A percentile compares a stretch with the other conserved stretches of the same genome.
phyloP scores from a whole-genome alignment of 2,329 filamentous ascomycete genomes.

The Phialophora verrucosa region DNA sequence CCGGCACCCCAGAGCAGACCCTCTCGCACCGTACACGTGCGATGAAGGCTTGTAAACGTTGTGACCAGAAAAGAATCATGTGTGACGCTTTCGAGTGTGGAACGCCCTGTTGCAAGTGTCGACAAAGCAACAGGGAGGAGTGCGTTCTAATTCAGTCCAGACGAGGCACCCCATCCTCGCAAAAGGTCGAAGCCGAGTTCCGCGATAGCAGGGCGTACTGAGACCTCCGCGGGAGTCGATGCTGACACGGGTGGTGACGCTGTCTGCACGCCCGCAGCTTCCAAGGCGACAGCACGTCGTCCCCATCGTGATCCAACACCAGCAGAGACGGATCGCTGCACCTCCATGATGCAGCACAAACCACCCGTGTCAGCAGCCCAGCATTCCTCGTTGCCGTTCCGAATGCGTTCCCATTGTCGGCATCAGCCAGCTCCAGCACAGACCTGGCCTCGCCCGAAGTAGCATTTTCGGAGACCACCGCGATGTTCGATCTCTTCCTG shows the following conservation, averaged over 20 bases:
- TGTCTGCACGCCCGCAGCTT: slow-evolving; percentile 6
- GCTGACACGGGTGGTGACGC: slow-evolving; percentile 11
- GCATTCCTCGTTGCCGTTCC: background rate
- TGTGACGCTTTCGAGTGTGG: slow-evolving; percentile 20
- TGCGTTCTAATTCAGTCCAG: slow-evolving; percentile 19
- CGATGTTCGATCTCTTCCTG: slow-evolving; percentile 23
- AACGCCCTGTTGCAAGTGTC: slow-evolving; percentile 20
- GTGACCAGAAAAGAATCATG: slow-evolving; percentile 23
- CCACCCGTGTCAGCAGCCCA: slow-evolving; percentile 2
- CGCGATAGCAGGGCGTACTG: slow-evolving; percentile 2
- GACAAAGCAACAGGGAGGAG: slow-evolving; percentile 21
- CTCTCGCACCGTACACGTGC: slow-evolving; percentile 15
- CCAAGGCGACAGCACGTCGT: slow-evolving; percentile 11
- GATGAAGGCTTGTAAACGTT: slow-evolving; percentile 21
- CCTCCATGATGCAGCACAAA: slow-evolving; percentile 7
- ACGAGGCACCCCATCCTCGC: slow-evolving; percentile 20
- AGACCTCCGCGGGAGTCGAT: slow-evolving; percentile 11
- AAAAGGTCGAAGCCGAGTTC: slow-evolving; percentile 21
- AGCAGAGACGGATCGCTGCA: slow-evolving; percentile 6
- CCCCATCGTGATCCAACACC: slow-evolving; percentile 9
- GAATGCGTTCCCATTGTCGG: slow-evolving; percentile 8
- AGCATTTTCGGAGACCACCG: slow-evolving; percentile 14
- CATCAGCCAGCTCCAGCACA: slow-evolving; percentile 8
- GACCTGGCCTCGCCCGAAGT: slow-evolving; percentile 16
- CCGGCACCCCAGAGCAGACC: slow-evolving; percentile 8